Conservation (phyloP, 1,139 yeast genomes). For the Debaryomyces nepalensis region DNA sequence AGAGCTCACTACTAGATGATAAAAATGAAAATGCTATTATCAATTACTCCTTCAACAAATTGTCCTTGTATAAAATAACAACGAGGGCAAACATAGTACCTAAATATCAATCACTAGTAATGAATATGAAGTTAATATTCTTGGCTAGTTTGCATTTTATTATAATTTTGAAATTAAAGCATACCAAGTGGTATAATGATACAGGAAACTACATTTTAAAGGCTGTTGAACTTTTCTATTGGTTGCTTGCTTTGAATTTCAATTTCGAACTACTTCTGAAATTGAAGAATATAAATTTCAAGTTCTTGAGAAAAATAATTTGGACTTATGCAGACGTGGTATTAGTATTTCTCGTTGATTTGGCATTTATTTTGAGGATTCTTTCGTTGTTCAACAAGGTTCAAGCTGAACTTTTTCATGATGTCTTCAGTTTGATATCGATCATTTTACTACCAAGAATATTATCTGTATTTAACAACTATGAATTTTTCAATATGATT, state of each 20-base stretch:
- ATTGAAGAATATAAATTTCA: constrained; percentile 47
- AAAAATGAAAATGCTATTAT: constrained; percentile 24
- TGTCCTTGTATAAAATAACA: constrained; percentile 36
- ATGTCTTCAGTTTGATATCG: constrained; percentile 51
- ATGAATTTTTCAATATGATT: constrained; percentile 58
- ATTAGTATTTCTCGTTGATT: constrained; percentile 36
- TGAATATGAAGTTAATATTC: constrained; percentile 39
- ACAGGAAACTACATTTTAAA: constrained; percentile 1
- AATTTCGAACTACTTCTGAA: constrained; percentile 46
- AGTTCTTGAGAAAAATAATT: constrained; percentile 40
- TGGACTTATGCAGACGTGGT: constrained; percentile 49
- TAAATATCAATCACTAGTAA: constrained; percentile 48
- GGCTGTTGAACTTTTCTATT: constrained; percentile 33
- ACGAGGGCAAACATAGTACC: constrained; percentile 44
- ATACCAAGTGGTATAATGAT: constrained; percentile 8
- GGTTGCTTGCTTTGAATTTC: constrained; percentile 41
- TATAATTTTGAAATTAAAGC: constrained; percentile 34
- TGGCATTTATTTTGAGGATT: constrained; percentile 32
- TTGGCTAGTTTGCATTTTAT: constrained; percentile 39
- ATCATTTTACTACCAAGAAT: constrained; percentile 59
- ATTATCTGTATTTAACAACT: constrained; percentile 57
- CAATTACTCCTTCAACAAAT: constrained; percentile 40
- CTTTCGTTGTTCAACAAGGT: constrained; percentile 18
- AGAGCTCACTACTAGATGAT: neutral
- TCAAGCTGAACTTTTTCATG: constrained; percentile 27